Percentiles rank a stretch among this genome's conserved stretches.
phyloP scores from a whole-genome alignment of 2,329 filamentous ascomycete genomes.

The Colletotrichum nymphaeae region DNA sequence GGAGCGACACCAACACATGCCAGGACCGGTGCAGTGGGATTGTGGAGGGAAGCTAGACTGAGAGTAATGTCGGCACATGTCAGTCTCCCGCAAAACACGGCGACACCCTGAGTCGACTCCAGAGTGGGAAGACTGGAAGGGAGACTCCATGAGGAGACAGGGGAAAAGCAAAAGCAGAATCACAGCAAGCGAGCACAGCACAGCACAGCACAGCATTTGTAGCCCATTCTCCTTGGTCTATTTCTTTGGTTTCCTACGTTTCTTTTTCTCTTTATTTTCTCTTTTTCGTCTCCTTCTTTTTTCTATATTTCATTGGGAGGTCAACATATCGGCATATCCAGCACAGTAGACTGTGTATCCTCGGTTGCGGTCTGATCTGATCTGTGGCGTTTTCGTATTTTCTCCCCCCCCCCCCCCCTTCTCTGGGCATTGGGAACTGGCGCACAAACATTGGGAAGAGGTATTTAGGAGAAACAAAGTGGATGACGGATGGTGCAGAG shows the following conservation, averaged over 20 bases:
- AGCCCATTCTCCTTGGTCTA: not conserved
- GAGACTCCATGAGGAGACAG: not conserved
- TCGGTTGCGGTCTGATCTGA: not conserved
- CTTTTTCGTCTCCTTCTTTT: not conserved
- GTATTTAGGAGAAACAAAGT: not conserved
- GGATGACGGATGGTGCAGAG: not conserved
- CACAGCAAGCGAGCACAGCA: slow-evolving; percentile 34
- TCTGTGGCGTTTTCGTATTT: not conserved
- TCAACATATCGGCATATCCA: slow-evolving; percentile 12
- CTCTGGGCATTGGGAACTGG: slow-evolving; percentile 2
- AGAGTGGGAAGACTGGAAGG: not conserved
- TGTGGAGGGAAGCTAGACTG: not conserved
- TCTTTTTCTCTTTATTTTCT: not conserved
- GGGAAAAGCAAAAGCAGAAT: not conserved
- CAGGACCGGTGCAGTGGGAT: not conserved
- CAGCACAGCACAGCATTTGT: slow-evolving; percentile 16
- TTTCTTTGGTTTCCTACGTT: not conserved
- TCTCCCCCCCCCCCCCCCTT: not conserved
- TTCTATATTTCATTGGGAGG: not conserved
- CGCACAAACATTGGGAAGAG: not conserved
- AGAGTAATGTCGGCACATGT: too few species aligned
- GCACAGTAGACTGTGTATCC: slow-evolving; percentile 16
- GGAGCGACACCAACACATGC: not conserved
- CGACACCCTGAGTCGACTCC: not conserved
- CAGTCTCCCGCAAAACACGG: not conserved